Conservation (phyloP, 1,139 yeast species). For the Kluyveromyces marxianus region DNA sequence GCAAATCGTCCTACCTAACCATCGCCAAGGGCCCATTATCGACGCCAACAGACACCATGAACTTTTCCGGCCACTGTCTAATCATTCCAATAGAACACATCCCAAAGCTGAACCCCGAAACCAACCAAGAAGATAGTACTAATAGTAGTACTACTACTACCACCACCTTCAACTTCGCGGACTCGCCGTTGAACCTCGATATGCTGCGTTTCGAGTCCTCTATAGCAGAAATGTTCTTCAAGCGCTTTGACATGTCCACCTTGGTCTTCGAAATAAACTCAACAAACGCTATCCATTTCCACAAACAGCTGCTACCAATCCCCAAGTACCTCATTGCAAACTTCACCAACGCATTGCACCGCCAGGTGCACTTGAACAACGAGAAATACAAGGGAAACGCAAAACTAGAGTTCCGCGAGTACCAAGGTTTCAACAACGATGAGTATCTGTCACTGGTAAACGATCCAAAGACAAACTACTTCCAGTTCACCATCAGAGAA, state of each 20-base stretch:
- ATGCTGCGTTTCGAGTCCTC: constrained; percentile 38
- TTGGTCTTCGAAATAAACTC: constrained; percentile 59
- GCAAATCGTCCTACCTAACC: constrained; percentile 58
- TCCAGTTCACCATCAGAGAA: constrained; percentile 33
- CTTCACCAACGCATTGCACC: constrained; percentile 34
- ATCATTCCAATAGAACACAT: constrained; percentile 77
- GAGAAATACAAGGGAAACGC: constrained; percentile 41
- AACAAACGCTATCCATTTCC: constrained; percentile 52
- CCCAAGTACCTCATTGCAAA: constrained; percentile 36
- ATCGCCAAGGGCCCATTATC: constrained; percentile 85
- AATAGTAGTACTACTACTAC: no score
- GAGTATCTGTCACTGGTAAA: constrained; percentile 30
- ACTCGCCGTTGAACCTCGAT: constrained; percentile 36
- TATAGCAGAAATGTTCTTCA: constrained; percentile 41
- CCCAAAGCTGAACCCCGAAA: constrained; percentile 36
- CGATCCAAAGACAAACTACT: constrained; percentile 33
- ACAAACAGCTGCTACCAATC: constrained; percentile 58
- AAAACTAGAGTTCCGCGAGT: constrained; percentile 36
- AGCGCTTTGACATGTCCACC: constrained; percentile 37
- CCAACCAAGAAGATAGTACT: constrained; percentile 13
- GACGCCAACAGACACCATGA: constrained; percentile 36
- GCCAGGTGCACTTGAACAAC: constrained; percentile 43
- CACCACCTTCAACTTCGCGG: no score
- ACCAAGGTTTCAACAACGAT: constrained; percentile 20
- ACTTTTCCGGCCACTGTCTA: constrained; percentile 75